Percentiles rank a stretch among this genome's conserved stretches.
Evolutionary conservation across 2,329 filamentous ascomycete genomes (phyloP).

Genomic region (Xylaria sp.): DNA sequence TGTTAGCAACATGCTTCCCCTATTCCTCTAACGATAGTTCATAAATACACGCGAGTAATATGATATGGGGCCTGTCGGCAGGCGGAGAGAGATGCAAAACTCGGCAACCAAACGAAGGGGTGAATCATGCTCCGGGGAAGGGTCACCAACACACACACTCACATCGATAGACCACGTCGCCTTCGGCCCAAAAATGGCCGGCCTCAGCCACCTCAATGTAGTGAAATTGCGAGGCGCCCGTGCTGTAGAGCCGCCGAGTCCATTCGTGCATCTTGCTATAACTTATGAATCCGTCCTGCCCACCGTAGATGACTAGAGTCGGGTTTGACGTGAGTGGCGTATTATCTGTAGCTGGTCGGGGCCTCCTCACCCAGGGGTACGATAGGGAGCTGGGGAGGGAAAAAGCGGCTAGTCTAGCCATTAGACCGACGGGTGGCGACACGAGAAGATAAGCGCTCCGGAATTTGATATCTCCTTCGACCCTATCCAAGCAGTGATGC

Average conservation of each 20-base stretch:
- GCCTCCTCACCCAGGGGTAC: slow-evolving; percentile 29
- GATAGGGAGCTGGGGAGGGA: slow-evolving; percentile 50
- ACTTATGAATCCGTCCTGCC: slow-evolving; percentile 75
- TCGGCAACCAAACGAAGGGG: background rate
- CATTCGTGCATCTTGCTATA: slow-evolving; percentile 69
- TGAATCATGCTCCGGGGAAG: background rate
- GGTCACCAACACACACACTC: slow-evolving; percentile 34
- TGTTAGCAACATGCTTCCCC: slow-evolving; percentile 5
- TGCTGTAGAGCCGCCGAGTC: slow-evolving; percentile 58
- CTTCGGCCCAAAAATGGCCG: slow-evolving; percentile 69
- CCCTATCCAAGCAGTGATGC: slow-evolving; percentile 36
- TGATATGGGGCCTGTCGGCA: background rate
- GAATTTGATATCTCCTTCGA: slow-evolving; percentile 46
- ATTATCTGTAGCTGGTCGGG: slow-evolving; percentile 47
- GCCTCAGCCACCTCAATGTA: slow-evolving; percentile 57
- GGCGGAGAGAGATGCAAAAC: background rate
- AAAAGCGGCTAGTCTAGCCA: slow-evolving; percentile 67
- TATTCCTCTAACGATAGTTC: background rate
- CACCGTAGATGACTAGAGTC: slow-evolving; percentile 76
- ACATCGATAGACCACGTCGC: slow-evolving; percentile 51
- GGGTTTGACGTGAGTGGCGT: slow-evolving; percentile 62
- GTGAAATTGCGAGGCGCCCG: slow-evolving; percentile 52
- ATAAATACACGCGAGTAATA: background rate
- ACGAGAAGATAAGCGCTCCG: slow-evolving; percentile 66
- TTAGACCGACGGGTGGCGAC: slow-evolving; percentile 67